Conservation (phyloP, 768 basidiomycete genomes). For the Trametes coccinea region DNA sequence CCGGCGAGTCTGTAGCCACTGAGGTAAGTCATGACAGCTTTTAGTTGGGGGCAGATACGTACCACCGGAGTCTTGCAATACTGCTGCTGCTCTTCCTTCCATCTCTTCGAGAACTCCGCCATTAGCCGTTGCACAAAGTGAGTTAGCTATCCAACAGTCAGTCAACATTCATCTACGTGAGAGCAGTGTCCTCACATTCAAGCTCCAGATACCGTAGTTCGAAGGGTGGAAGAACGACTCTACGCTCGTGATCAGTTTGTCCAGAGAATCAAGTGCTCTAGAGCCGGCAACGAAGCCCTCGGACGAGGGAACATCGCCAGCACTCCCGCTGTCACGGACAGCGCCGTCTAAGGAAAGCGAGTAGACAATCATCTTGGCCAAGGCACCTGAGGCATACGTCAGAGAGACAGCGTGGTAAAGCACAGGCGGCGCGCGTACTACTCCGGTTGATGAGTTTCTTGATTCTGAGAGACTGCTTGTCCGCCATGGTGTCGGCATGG, state of each 20-base stretch:
- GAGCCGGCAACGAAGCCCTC: slow-evolving; percentile 71
- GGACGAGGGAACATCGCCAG: slow-evolving; percentile 23
- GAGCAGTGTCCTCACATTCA: slow-evolving; percentile 43
- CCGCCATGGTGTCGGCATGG: slow-evolving; percentile 69
- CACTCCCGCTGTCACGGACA: slow-evolving; percentile 44
- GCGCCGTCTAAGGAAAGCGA: slow-evolving; percentile 85
- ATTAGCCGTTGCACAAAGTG: slow-evolving; percentile 71
- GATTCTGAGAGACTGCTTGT: slow-evolving; percentile 56
- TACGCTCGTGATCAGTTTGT: slow-evolving; percentile 85
- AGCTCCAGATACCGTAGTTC: slow-evolving; percentile 85
- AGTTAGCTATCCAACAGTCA: slow-evolving; percentile 46
- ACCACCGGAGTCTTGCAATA: slow-evolving; percentile 80
- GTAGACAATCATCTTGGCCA: slow-evolving; percentile 86
- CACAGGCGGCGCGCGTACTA: slow-evolving; percentile 41
- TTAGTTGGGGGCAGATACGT: slow-evolving; percentile 24
- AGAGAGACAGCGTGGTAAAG: not conserved
- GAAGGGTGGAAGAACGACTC: slow-evolving; percentile 97
- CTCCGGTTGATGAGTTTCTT: slow-evolving; percentile 70
- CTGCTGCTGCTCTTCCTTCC: slow-evolving; percentile 73
- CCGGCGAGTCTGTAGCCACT: slow-evolving; percentile 55
- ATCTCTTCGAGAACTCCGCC: slow-evolving; percentile 77
- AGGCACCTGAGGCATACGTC: slow-evolving; percentile 48
- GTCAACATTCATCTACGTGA: not conserved
- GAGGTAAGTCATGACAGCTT: not conserved
- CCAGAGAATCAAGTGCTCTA: slow-evolving; percentile 83